Base-by-base conservation (phyloP, 2,329 filamentous ascomycete genomes). In the Penicillium glabrum region DNA sequence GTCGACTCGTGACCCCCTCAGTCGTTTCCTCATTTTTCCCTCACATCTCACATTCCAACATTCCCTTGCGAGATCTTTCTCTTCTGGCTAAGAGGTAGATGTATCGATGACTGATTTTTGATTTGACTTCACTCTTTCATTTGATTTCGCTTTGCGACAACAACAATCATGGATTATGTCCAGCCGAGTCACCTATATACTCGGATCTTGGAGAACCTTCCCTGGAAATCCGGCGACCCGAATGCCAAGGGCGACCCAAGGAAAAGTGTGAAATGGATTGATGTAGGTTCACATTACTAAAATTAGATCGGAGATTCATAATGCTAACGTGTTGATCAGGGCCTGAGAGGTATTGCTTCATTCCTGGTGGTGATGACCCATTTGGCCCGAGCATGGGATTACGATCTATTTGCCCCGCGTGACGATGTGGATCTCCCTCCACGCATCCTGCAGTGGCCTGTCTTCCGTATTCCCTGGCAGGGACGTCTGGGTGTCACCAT, bases 401-500 rank as follows among this genome's bases (percentile, higher is more conserved):
- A 79, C 63, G 68, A 73, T 19, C 71, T 83, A 16, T 83, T 82
- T 69, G 79, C 75, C 44, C 79, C 80, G 8, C 71, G 77, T 59
- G 77, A 81, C 60, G 71, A 63, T 53, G 70, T 75, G 58, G 70
- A 79, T 49, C 71, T 65, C 3, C 53, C 75, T 1, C 78, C 80
- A 14, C 75, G 79, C 49, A 56, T 83, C 24, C 72, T 82, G 37
- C 81, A 84, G 65, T 71, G 77, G 49, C 80, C 81, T 5, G 75
- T 83, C 58, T 67, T 83, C 21, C 81, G 82, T 21, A 73, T 83
- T 16, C 79, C 80, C 31, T 81, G 76, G 72, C 81, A 83, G 65
- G 82, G 82, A 46, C 78, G 80, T 24, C 78, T 83, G 23, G 81
- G 81, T 45, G 82, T 84, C 39, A 81, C 81, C 57, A 82, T 83